Percentiles rank a stretch among this genome's conserved stretches.
Evolutionary conservation across 495 filamentous ascomycete genomes (phyloP).

Genomic region (Astrocystis sublimbata): DNA sequence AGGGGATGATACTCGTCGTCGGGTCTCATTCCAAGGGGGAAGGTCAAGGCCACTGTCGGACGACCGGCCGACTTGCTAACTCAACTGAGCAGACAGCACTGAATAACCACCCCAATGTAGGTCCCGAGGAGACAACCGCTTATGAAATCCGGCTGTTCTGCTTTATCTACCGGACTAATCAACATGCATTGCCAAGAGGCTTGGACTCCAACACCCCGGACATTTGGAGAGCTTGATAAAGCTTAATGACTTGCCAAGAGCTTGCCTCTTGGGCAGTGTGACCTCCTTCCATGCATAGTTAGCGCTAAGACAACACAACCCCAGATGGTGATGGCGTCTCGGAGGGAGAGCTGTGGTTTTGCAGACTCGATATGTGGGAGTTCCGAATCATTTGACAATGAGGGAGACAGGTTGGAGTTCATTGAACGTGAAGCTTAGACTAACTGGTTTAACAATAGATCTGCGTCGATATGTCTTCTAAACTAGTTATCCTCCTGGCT

Average conservation of each 20-base stretch:
- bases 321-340: neutral
- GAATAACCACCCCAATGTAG: neutral
- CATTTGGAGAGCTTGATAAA: slow-evolving; percentile 10
- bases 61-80: neutral
- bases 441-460: neutral
- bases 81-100: neutral
- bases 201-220: neutral
- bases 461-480: neutral
- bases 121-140: neutral
- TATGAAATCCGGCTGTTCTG: slow-evolving; percentile 10
- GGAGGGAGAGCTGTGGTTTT: neutral
- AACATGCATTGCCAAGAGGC: slow-evolving; percentile 8
- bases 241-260: slow-evolving; percentile 12
- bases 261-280: neutral
- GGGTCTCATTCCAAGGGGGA: slow-evolving; percentile 3
- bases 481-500: slow-evolving; percentile 1
- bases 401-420: neutral
- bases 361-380: neutral
- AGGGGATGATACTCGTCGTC: neutral
- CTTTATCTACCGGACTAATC: slow-evolving; percentile 18
- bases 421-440: neutral
- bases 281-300: slow-evolving; percentile 16
- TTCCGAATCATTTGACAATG: neutral
- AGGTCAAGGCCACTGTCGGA: neutral
- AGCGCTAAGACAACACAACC: slow-evolving; percentile 6